phyloP scores from a whole-genome alignment of 2,329 filamentous ascomycete species.

The Dactylellina cionopaga region DNA sequence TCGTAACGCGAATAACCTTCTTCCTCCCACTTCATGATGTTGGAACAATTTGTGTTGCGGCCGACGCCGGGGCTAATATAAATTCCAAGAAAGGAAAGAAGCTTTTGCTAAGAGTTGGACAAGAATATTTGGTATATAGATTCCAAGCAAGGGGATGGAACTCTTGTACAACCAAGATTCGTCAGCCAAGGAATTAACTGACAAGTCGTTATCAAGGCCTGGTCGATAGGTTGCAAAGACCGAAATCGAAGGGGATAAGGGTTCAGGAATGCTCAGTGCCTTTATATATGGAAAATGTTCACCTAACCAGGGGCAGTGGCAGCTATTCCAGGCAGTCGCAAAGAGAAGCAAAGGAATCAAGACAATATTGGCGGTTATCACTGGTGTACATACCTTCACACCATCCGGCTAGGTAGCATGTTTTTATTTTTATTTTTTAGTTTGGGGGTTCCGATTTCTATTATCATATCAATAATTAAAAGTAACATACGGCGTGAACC shows the following conservation, averaged over 20 bases:
- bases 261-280: background rate
- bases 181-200: slow-evolving; percentile 1
- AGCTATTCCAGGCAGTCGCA: slow-evolving; percentile 34
- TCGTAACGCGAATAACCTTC: slow-evolving; percentile 49
- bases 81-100: slow-evolving; percentile 10
- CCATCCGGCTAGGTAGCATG: slow-evolving; percentile 30
- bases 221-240: slow-evolving; percentile 4
- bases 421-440: background rate
- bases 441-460: slow-evolving; percentile 17
- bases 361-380: slow-evolving; percentile 13
- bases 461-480: slow-evolving; percentile 30
- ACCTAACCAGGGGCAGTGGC: slow-evolving; percentile 4
- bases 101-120: slow-evolving; percentile 45
- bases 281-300: slow-evolving; percentile 11
- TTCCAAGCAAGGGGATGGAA: background rate
- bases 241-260: slow-evolving; percentile 15
- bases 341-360: background rate
- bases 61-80: background rate
- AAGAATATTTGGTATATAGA: slow-evolving; percentile 33
- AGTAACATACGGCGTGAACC: too few relatives aligned
- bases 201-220: slow-evolving; percentile 11
- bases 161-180: slow-evolving; percentile 1
- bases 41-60: background rate
- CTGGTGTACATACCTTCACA: background rate
- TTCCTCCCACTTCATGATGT: slow-evolving; percentile 51